Percentiles rank a stretch among this genome's conserved stretches.
Evolutionary conservation across 345 rosid species (phyloP).

Genomic region (Citrus maxima): DNA sequence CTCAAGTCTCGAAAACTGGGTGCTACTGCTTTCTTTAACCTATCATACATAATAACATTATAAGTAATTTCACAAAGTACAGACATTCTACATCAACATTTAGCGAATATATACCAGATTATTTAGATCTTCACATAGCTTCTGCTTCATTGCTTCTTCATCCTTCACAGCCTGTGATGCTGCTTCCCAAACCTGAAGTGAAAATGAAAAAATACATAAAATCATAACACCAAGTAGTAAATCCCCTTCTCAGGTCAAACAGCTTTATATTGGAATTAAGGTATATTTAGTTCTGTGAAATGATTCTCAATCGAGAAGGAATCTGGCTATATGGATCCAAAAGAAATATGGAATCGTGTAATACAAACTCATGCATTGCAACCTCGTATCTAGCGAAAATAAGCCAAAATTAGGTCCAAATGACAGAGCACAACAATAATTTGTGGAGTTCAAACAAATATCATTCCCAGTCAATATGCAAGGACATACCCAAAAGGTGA

Average conservation of each 20-base stretch:
- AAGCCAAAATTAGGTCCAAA: neutral
- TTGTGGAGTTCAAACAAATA: neutral
- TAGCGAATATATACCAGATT: slow-evolving; percentile 55
- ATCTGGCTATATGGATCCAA: neutral
- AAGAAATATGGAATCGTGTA: neutral
- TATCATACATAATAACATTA: slow-evolving; percentile 20
- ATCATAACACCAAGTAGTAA: neutral
- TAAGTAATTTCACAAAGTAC: neutral
- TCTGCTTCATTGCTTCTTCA: slow-evolving; percentile 78
- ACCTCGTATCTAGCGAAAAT: neutral
- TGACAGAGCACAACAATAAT: neutral
- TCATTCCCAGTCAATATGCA: slow-evolving; percentile 1
- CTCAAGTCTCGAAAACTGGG: slow-evolving; percentile 75
- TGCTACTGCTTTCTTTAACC: slow-evolving; percentile 78
- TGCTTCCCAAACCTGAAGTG: slow-evolving; percentile 60
- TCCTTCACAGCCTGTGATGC: slow-evolving; percentile 61
- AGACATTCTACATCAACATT: neutral
- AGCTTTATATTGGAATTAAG: neutral
- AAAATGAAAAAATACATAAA: neutral
- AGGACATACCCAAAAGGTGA: neutral
- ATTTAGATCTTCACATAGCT: slow-evolving; percentile 77
- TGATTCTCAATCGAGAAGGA: neutral
- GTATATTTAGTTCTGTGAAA: neutral
- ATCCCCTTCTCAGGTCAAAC: slow-evolving; percentile 2
- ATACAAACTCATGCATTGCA: neutral